Evolutionary conservation across 495 filamentous ascomycete species (phyloP).

Genomic region (Penicillium silybi): DNA sequence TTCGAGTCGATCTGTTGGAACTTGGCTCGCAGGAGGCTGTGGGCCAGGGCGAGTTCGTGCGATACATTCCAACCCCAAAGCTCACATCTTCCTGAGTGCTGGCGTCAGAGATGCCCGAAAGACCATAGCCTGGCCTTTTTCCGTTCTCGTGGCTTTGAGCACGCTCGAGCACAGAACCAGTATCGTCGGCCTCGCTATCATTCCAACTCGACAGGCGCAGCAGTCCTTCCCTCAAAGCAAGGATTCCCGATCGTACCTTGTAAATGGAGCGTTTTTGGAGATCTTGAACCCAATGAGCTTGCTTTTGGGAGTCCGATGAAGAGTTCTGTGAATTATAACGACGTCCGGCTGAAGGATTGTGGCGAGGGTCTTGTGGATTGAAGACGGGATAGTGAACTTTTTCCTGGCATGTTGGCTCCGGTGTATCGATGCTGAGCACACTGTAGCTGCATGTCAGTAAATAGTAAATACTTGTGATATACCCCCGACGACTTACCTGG

Average conservation of each 20-base stretch:
- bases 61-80: conserved; percentile 32
- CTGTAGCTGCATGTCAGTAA: background rate
- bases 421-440: background rate
- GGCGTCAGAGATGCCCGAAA: conserved; percentile 12
- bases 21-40: background rate
- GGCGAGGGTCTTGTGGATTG: conserved; percentile 32
- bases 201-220: conserved; percentile 14
- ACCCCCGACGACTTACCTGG: background rate
- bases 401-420: conserved; percentile 26
- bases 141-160: background rate
- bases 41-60: conserved; percentile 19
- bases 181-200: background rate
- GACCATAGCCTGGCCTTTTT: background rate
- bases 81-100: conserved; percentile 32
- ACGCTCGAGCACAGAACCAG: background rate
- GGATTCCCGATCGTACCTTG: conserved; percentile 31
- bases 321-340: conserved; percentile 10
- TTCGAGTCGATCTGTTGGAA: background rate
- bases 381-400: conserved; percentile 36
- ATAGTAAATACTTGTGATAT: background rate
- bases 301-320: conserved; percentile 9
- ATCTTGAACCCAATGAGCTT: conserved; percentile 25
- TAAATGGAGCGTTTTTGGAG: conserved; percentile 29
- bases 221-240: conserved; percentile 28
- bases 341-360: conserved; percentile 24